phyloP scores from a whole-genome alignment of 495 filamentous ascomycete species.

The Evernia prunastri region DNA sequence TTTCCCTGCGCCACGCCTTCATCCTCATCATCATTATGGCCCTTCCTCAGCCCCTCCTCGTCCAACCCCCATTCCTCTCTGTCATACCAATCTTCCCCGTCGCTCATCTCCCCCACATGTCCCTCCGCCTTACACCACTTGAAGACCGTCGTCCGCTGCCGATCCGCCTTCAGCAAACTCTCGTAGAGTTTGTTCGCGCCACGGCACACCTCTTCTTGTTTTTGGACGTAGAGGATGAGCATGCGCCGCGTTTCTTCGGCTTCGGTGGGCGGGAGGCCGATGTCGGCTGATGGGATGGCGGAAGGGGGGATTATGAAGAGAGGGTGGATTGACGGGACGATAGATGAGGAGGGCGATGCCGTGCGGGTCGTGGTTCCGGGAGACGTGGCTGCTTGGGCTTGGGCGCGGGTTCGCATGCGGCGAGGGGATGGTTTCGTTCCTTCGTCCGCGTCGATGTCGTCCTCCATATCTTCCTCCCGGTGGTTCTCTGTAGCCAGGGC shows the following conservation, averaged over 20 bases:
- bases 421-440: conserved; percentile 40
- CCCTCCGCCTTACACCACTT: conserved; percentile 87
- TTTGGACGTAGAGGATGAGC: conserved; percentile 81
- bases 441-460: conserved; percentile 31
- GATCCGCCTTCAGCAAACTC: conserved; percentile 67
- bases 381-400: conserved; percentile 48
- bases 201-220: conserved; percentile 90
- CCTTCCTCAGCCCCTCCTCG: conserved; percentile 74
- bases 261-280: conserved; percentile 71
- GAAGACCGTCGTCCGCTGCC: conserved; percentile 70
- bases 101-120: conserved; percentile 77
- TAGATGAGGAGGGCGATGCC: conserved; percentile 43
- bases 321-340: conserved; percentile 61
- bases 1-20: conserved; percentile 60
- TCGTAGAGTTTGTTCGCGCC: conserved; percentile 69
- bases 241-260: conserved; percentile 84
- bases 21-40: conserved; percentile 85
- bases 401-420: conserved; percentile 65
- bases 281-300: conserved; percentile 66
- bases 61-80: conserved; percentile 79
- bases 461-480: conserved; percentile 22
- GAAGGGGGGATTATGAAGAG: conserved; percentile 71
- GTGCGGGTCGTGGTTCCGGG: conserved; percentile 34
- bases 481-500: conserved; percentile 11
- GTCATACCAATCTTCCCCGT: conserved; percentile 96